phyloP scores from a whole-genome alignment of 1,284 basidiomycete genomes.

The Sporisorium reilianum region DNA sequence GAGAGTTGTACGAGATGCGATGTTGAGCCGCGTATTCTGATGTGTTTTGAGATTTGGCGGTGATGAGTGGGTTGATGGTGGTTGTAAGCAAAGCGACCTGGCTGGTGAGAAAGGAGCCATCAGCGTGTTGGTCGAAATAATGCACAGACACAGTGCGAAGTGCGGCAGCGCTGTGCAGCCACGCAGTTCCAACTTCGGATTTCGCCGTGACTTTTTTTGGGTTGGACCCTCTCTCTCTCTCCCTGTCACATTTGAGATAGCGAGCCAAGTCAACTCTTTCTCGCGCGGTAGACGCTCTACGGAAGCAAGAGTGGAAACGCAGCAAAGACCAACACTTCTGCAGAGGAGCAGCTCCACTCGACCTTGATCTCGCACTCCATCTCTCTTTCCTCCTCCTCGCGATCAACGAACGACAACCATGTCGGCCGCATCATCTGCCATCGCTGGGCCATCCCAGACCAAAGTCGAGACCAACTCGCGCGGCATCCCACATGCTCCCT shows the following conservation, averaged over 20 bases:
- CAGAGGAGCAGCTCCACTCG: neutral
- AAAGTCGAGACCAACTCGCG: conserved; percentile 76
- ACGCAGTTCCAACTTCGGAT: no score
- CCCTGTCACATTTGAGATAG: neutral
- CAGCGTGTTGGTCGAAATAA: no score
- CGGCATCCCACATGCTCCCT: conserved; percentile 93
- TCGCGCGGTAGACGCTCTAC: conserved; percentile 7
- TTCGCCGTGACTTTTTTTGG: neutral
- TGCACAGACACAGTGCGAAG: no score
- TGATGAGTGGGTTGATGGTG: conserved; percentile 1
- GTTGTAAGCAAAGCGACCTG: no score
- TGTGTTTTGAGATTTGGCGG: no score
- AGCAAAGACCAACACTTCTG: conserved; percentile 12
- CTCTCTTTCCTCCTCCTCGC: conserved; percentile 1
- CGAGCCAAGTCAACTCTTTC: neutral
- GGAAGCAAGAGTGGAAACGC: neutral
- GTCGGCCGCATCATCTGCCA: conserved; percentile 28
- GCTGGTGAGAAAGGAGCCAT: no score
- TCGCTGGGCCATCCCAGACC: conserved; percentile 35
- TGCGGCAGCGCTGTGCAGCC: no score
- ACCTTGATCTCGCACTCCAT: no score
- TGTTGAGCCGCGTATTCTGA: neutral
- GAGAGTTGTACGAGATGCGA: neutral
- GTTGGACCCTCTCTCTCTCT: conserved; percentile 26
- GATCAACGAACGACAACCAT: conserved; percentile 14